Percentiles rank a stretch among this genome's conserved stretches.
Evolutionary conservation across 2,329 filamentous ascomycete genomes (phyloP).

Genomic region (Fusarium ambrosium): DNA sequence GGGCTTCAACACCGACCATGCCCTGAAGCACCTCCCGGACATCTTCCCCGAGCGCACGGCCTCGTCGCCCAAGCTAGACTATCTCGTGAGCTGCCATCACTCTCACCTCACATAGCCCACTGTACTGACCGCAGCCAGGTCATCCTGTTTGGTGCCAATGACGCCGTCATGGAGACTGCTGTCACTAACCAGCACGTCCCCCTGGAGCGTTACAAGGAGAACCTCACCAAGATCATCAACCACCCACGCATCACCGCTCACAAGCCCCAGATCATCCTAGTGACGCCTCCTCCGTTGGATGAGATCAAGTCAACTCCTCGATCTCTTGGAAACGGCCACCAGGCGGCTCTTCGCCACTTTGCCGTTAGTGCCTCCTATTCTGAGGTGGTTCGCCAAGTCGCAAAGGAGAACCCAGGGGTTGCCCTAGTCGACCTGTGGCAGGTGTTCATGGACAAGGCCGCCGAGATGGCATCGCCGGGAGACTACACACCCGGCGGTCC

Average conservation of each 20-base stretch:
- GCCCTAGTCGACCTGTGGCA: constrained; percentile 84
- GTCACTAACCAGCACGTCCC: constrained; percentile 81
- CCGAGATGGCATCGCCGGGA: constrained; percentile 63
- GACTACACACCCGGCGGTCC: constrained; percentile 67
- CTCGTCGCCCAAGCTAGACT: constrained; percentile 70
- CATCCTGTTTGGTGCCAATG: constrained; percentile 91
- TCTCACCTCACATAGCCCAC: not conserved
- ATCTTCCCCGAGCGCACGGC: constrained; percentile 76
- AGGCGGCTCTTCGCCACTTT: constrained; percentile 59
- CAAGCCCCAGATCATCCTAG: constrained; percentile 78
- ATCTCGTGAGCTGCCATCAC: constrained; percentile 66
- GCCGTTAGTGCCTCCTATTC: constrained; percentile 69
- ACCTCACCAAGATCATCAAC: constrained; percentile 78
- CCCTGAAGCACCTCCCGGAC: constrained; percentile 75
- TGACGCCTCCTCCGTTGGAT: constrained; percentile 87
- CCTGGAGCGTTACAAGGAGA: constrained; percentile 79
- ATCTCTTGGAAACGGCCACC: constrained; percentile 62
- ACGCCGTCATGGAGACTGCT: constrained; percentile 77
- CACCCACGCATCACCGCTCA: constrained; percentile 80
- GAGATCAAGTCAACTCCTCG: constrained; percentile 73
- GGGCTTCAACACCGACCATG: constrained; percentile 87
- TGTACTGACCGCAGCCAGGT: constrained; percentile 63
- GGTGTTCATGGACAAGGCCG: constrained; percentile 80
- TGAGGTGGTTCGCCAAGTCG: constrained; percentile 74
- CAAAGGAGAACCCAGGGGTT: constrained; percentile 75